Evolutionary conservation across 805 yeast genomes (phyloP).

Genomic region (Starmerella cellae): DNA sequence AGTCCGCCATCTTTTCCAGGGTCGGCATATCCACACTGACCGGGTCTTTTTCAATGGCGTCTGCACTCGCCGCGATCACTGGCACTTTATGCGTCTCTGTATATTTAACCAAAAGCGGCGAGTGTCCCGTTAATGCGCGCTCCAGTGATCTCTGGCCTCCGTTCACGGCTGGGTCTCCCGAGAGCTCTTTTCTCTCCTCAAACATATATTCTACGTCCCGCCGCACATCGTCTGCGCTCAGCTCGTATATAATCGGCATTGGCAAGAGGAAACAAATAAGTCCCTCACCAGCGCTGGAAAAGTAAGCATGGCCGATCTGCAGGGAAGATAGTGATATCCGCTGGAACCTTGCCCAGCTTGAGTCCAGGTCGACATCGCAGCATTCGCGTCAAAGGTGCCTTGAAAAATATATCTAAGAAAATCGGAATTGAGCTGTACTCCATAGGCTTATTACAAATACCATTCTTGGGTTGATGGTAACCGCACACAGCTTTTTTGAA

Average conservation of each 20-base stretch:
- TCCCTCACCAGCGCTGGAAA: too few species aligned
- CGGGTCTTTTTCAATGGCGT: background rate
- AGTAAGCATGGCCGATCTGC: too few species aligned
- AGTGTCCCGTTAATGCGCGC: background rate
- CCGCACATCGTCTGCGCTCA: background rate
- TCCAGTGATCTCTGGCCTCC: background rate
- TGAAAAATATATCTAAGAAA: too few species aligned
- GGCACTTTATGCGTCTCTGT: background rate
- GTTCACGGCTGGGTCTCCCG: background rate
- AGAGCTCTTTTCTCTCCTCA: background rate
- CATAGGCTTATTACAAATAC: too few species aligned
- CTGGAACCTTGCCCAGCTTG: too few species aligned
- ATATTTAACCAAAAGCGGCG: background rate
- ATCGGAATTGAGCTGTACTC: too few species aligned
- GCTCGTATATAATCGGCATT: background rate
- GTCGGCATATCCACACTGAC: background rate
- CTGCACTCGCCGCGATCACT: background rate
- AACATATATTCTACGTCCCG: background rate
- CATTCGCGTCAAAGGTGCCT: too few species aligned
- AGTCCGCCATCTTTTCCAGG: background rate
- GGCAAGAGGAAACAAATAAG: too few species aligned
- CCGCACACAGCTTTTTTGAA: background rate
- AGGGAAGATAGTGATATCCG: too few species aligned
- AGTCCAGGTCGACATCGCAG: too few species aligned
- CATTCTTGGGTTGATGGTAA: background rate